Evolutionary conservation across 805 yeast species (phyloP).

Genomic region (Hanseniaspora vineae): DNA sequence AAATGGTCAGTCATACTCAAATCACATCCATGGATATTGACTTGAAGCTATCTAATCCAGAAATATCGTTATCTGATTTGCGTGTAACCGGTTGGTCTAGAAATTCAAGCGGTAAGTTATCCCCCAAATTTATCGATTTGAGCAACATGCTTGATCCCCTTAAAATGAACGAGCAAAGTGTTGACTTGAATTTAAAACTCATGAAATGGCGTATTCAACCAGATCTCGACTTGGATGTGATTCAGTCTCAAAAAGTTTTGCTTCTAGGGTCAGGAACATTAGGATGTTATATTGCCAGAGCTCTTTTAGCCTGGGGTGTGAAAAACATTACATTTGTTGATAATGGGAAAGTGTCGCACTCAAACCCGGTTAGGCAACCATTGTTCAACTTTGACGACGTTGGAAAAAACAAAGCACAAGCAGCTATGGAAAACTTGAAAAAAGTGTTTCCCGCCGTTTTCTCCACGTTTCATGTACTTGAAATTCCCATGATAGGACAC

Average conservation of each 20-base stretch:
- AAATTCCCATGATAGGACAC: slow-evolving; percentile 96
- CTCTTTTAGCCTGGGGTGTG: slow-evolving; percentile 91
- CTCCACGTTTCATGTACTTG: slow-evolving; percentile 48
- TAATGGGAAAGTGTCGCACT: slow-evolving; percentile 75
- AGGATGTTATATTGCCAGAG: slow-evolving; percentile 83
- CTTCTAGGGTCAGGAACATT: slow-evolving; percentile 94
- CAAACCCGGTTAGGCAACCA: slow-evolving; percentile 94
- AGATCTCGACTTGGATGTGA: slow-evolving; percentile 50
- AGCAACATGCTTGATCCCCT: slow-evolving; percentile 71
- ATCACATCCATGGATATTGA: neutral
- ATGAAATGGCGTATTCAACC: slow-evolving; percentile 98
- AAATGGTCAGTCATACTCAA: neutral
- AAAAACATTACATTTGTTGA: slow-evolving; percentile 78
- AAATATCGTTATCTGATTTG: slow-evolving; percentile 14
- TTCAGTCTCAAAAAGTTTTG: slow-evolving; percentile 50
- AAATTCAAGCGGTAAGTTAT: slow-evolving; percentile 54
- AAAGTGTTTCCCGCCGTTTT: slow-evolving; percentile 69
- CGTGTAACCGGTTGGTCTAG: slow-evolving; percentile 85
- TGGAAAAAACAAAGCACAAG: slow-evolving; percentile 62
- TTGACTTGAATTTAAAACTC: slow-evolving; percentile 75
- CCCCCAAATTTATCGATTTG: slow-evolving; percentile 75
- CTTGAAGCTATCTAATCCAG: neutral
- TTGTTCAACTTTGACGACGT: slow-evolving; percentile 74
- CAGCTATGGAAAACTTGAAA: slow-evolving; percentile 63
- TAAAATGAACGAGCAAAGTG: slow-evolving; percentile 80